Conservation (phyloP, 345 rosid genomes). For the Durio zibethinus region DNA sequence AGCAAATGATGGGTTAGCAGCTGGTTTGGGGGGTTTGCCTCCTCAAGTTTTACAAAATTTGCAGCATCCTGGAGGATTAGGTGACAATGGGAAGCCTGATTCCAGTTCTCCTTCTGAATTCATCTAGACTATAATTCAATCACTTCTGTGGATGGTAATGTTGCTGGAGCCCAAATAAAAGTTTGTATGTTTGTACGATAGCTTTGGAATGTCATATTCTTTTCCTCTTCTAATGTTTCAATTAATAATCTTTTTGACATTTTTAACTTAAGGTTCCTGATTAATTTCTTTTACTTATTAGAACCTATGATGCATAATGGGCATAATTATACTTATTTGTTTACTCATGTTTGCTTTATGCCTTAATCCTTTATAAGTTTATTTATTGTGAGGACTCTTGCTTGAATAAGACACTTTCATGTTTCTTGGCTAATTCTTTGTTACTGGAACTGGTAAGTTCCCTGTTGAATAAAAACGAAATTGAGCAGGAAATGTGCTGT, state of each 20-base stretch:
- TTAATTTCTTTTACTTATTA: not conserved
- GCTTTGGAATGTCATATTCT: not conserved
- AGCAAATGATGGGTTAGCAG: conserved; percentile 48
- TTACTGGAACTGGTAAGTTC: not conserved
- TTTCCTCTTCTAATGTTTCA: not conserved
- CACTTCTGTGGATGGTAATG: not conserved
- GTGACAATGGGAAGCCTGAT: conserved; percentile 56
- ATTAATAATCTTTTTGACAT: not conserved
- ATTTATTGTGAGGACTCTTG: not conserved
- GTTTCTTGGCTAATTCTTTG: not conserved
- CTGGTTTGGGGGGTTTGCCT: conserved; percentile 48
- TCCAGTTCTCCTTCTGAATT: conserved; percentile 71
- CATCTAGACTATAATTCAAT: conserved; percentile 31
- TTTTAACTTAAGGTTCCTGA: not conserved
- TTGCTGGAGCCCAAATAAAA: not conserved
- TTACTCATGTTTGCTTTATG: not conserved
- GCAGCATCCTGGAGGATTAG: conserved; percentile 61
- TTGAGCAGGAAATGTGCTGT: not conserved
- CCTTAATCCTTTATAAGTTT: not conserved
- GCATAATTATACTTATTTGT: not conserved
- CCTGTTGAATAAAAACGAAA: not conserved
- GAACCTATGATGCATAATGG: not conserved
- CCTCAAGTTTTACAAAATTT: conserved; percentile 68
- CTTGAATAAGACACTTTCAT: not conserved
- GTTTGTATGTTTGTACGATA: not conserved